These are phyloP conservation scores for Tricholoma hemisulphureum DNA, from an alignment of 768 basidiomycete genomes.

Conservation along the genomic window DNA sequence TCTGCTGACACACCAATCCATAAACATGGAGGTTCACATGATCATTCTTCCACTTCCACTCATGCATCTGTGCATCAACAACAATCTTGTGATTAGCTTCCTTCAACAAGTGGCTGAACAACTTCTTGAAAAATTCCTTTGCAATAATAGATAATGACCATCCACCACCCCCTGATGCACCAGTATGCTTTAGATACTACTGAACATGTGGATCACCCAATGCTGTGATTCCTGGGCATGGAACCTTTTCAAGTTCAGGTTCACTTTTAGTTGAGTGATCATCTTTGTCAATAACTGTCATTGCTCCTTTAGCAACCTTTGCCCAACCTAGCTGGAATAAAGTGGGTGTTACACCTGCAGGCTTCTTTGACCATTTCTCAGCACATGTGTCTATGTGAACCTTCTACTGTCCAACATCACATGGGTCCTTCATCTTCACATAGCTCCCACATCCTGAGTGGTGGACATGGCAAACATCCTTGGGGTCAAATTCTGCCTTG, in stretches of 20 bases:
- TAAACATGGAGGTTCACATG: neutral
- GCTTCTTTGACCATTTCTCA: neutral
- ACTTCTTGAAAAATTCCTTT: neutral
- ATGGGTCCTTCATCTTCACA: neutral
- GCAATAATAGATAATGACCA: neutral
- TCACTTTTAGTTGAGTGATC: neutral
- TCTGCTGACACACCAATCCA: neutral
- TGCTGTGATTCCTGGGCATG: neutral
- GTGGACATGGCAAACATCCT: neutral
- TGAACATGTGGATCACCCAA: neutral
- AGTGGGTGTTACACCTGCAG: neutral
- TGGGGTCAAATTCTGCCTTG: neutral
- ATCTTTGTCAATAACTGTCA: neutral
- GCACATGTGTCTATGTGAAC: neutral
- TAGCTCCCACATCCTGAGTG: neutral
- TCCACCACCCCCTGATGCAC: neutral
- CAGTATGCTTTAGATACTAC: neutral
- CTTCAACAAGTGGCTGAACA: neutral
- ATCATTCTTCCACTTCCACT: slow-evolving; percentile 1
- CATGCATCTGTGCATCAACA: neutral
- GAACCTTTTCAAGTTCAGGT: neutral
- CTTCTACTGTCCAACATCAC: neutral
- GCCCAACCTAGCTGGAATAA: neutral
- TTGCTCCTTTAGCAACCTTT: neutral
- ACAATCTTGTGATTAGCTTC: neutral